These are phyloP conservation scores for Penicillium canescens DNA, from an alignment of 495 filamentous ascomycete species.

Conservation along the genomic window DNA sequence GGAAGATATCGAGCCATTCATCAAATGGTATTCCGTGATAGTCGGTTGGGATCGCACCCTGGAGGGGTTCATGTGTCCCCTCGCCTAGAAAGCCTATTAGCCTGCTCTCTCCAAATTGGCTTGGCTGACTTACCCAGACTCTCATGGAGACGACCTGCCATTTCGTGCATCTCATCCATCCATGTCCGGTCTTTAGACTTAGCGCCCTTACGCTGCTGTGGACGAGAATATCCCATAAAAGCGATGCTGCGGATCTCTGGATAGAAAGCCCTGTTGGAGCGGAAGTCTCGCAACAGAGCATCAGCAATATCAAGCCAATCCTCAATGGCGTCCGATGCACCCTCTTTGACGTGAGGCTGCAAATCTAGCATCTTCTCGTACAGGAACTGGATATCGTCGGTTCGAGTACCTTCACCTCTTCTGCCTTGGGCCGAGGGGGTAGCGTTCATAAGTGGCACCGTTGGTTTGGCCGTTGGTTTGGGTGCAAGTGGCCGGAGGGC, in stretches of 20 bases:
- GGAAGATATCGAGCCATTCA: slow-evolving; percentile 87
- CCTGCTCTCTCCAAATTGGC: not conserved
- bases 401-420: slow-evolving; percentile 40
- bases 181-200: slow-evolving; percentile 25
- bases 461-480: slow-evolving; percentile 23
- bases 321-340: slow-evolving; percentile 51
- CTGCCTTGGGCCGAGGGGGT: slow-evolving; percentile 16
- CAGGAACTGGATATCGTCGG: slow-evolving; percentile 56
- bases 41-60: slow-evolving; percentile 51
- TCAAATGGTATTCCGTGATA: slow-evolving; percentile 80
- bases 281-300: slow-evolving; percentile 77
- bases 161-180: slow-evolving; percentile 64
- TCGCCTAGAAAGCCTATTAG: slow-evolving; percentile 20
- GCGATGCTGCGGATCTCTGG: slow-evolving; percentile 67
- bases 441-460: slow-evolving; percentile 18
- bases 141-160: slow-evolving; percentile 63
- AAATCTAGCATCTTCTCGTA: slow-evolving; percentile 57
- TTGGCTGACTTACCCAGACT: slow-evolving; percentile 48
- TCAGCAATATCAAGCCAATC: slow-evolving; percentile 76
- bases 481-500: slow-evolving; percentile 23
- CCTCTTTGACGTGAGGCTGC: slow-evolving; percentile 48
- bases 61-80: slow-evolving; percentile 26
- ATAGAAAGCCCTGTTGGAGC: slow-evolving; percentile 74
- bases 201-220: slow-evolving; percentile 47
- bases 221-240: slow-evolving; percentile 64